Evolutionary conservation across 2,329 filamentous ascomycete genomes (phyloP).

Genomic region (Chaetomium sp.): DNA sequence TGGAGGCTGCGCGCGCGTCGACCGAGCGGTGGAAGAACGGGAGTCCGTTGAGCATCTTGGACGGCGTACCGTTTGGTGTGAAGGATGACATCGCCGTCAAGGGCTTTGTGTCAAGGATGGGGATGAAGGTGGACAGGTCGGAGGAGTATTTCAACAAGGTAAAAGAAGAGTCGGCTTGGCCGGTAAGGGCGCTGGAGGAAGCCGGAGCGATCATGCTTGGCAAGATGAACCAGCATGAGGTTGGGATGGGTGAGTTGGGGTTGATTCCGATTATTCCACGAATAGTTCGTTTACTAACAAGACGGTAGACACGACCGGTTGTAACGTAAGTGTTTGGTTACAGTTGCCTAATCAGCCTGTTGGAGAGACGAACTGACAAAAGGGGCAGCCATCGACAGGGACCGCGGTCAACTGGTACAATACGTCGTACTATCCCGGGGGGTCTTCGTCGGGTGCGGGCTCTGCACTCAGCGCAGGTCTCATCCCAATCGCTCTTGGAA

Average conservation of each 20-base stretch:
- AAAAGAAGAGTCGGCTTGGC: conserved; percentile 57
- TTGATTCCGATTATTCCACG: too few relatives aligned
- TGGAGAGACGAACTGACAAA: neutral
- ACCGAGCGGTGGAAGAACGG: conserved; percentile 65
- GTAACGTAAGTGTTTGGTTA: conserved; percentile 49
- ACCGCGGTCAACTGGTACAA: conserved; percentile 77
- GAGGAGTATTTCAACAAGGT: conserved; percentile 43
- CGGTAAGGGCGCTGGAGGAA: conserved; percentile 62
- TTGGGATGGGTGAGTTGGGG: conserved; percentile 55
- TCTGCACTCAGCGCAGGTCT: conserved; percentile 65
- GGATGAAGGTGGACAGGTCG: conserved; percentile 54
- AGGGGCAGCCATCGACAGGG: conserved; percentile 51
- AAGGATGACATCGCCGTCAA: conserved; percentile 74
- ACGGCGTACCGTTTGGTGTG: conserved; percentile 75
- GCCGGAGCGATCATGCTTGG: conserved; percentile 70
- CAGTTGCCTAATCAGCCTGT: neutral
- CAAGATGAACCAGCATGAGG: conserved; percentile 74
- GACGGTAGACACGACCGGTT: conserved; percentile 67
- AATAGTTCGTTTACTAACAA: neutral
- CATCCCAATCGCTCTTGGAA: conserved; percentile 68
- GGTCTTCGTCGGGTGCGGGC: conserved; percentile 70
- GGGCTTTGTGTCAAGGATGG: conserved; percentile 62
- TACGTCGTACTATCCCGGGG: conserved; percentile 68
- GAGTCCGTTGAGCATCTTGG: conserved; percentile 59
- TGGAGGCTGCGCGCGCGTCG: conserved; percentile 64